Conservation (phyloP, 345 rosid species). For the Salix caprea region DNA sequence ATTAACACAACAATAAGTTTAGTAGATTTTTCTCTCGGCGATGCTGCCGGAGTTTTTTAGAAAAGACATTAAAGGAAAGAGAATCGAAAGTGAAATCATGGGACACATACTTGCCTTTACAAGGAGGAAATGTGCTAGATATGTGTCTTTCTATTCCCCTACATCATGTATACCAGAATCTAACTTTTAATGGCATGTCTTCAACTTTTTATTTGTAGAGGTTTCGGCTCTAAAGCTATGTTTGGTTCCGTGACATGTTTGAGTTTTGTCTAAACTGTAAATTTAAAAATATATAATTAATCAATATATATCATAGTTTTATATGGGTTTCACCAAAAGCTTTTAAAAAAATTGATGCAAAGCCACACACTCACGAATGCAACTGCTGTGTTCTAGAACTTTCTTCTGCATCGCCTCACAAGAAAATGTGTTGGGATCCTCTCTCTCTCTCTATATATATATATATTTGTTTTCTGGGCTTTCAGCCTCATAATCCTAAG, state of each 20-base stretch:
- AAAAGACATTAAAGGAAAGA: neutral
- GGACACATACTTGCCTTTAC: neutral
- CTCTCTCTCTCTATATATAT: fast-evolving
- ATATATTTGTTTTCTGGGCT: neutral
- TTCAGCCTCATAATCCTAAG: neutral
- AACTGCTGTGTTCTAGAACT: too few relatives aligned
- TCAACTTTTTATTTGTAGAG: neutral
- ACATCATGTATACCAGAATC: neutral
- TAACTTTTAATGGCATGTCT: neutral
- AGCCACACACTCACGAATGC: too few relatives aligned
- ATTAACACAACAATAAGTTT: neutral
- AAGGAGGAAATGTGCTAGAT: neutral
- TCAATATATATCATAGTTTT: too few relatives aligned
- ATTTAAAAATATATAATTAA: too few relatives aligned
- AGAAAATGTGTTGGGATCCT: too few relatives aligned
- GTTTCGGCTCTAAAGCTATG: too few relatives aligned
- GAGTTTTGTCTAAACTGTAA: too few relatives aligned
- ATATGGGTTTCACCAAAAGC: too few relatives aligned
- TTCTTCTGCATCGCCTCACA: too few relatives aligned
- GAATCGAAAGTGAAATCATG: neutral
- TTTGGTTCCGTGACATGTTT: too few relatives aligned
- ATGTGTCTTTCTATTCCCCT: neutral
- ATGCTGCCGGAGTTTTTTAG: neutral
- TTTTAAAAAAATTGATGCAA: too few relatives aligned
- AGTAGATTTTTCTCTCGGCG: neutral